Conservation (phyloP, 208 protist genomes). For the Leishmania aethiopica region DNA sequence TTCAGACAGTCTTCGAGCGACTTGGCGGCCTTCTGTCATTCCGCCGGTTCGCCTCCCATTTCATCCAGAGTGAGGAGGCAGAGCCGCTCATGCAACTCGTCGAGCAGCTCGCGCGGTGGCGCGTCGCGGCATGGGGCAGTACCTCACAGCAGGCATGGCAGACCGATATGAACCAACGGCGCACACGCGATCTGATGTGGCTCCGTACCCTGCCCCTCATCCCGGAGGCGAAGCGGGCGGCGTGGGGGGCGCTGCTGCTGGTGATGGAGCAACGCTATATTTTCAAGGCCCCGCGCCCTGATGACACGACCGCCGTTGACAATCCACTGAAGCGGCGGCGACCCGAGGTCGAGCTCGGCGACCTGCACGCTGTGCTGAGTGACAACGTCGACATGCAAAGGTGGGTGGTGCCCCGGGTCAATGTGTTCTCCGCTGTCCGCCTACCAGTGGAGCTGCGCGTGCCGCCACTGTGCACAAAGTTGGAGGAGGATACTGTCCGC, state of each 20-base stretch:
- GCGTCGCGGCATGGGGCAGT: constrained; percentile 48
- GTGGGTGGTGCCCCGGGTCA: constrained; percentile 56
- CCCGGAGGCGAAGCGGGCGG: constrained; percentile 43
- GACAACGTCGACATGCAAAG: constrained; percentile 60
- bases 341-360: constrained; percentile 14
- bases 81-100: constrained; percentile 58
- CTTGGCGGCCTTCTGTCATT: constrained; percentile 69
- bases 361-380: constrained; percentile 32
- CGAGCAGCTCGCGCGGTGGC: constrained; percentile 57
- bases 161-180: constrained; percentile 48
- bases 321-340: constrained; percentile 40
- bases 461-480: constrained; percentile 45
- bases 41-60: constrained; percentile 57
- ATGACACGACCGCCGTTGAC: constrained; percentile 6
- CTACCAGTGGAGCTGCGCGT: constrained; percentile 68
- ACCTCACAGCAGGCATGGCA: constrained; percentile 73
- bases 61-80: constrained; percentile 37
- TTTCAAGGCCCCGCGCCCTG: constrained; percentile 44
- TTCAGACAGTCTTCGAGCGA: constrained; percentile 70
- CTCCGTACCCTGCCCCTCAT: constrained; percentile 56
- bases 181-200: constrained; percentile 61
- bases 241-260: constrained; percentile 56
- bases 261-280: constrained; percentile 77
- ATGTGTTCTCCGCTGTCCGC: constrained; percentile 53
- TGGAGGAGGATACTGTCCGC: constrained; percentile 55